Conservation (phyloP, 176 grass and related monocot genomes). For the Aechmea fasciata region DNA sequence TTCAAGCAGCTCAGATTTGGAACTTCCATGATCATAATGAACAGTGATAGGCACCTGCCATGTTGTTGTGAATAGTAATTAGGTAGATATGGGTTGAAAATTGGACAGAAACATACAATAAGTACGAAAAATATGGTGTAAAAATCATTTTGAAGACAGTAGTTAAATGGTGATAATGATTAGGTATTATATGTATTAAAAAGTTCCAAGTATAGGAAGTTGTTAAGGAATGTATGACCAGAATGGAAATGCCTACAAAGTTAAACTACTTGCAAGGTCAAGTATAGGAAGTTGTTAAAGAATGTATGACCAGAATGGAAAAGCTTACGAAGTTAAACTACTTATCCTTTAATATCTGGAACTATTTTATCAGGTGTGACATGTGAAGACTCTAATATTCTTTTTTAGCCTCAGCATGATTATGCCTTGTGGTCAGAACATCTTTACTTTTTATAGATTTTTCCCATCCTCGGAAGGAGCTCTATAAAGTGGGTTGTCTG, state of each 20-base stretch:
- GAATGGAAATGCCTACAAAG: neutral
- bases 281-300: slow-evolving; percentile 1
- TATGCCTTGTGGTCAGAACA: neutral
- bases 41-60: slow-evolving; percentile 72
- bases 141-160: too few relatives aligned
- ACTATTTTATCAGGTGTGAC: too few relatives aligned
- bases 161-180: neutral
- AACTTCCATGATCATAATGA: slow-evolving; percentile 88
- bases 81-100: neutral
- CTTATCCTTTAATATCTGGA: neutral
- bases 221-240: neutral
- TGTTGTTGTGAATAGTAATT: neutral
- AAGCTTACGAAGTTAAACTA: neutral
- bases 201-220: neutral
- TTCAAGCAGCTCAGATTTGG: slow-evolving; percentile 68
- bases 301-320: neutral
- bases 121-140: too few relatives aligned
- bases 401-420: neutral
- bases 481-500: neutral
- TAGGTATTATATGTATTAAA: neutral
- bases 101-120: neutral
- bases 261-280: neutral
- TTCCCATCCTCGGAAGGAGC: neutral
- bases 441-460: neutral
- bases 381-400: too few relatives aligned